Percentiles rank a stretch among this genome's conserved stretches.
Evolutionary conservation across 768 basidiomycete species (phyloP).

Genomic region (Boletellus ananiceps): DNA sequence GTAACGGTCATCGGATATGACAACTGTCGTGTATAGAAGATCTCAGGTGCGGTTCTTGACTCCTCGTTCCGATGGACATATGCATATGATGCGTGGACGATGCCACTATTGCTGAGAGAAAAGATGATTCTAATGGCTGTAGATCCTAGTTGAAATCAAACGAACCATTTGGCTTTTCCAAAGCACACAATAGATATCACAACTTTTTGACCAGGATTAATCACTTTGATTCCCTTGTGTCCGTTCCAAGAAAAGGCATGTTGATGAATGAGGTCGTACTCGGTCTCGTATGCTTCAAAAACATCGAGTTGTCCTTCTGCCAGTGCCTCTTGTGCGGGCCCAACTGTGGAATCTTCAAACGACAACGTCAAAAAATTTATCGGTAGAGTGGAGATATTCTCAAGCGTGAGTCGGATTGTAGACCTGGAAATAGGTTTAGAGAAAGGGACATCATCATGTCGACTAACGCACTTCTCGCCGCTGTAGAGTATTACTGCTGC

Average conservation of each 20-base stretch:
- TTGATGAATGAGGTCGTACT: slow-evolving; percentile 68
- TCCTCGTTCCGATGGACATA: slow-evolving; percentile 46
- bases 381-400: slow-evolving; percentile 80
- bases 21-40: slow-evolving; percentile 84
- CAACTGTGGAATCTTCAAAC: slow-evolving; percentile 88
- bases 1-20: slow-evolving; percentile 88
- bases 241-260: slow-evolving; percentile 78
- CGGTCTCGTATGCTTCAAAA: slow-evolving; percentile 87
- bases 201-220: slow-evolving; percentile 67
- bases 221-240: slow-evolving; percentile 40
- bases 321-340: slow-evolving; percentile 68
- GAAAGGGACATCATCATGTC: neutral
- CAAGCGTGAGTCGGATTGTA: slow-evolving; percentile 77
- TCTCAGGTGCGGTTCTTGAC: slow-evolving; percentile 34
- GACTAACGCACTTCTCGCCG: slow-evolving; percentile 72
- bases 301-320: slow-evolving; percentile 77
- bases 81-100: slow-evolving; percentile 82
- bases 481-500: slow-evolving; percentile 94
- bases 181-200: slow-evolving; percentile 69
- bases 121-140: neutral
- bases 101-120: slow-evolving; percentile 61
- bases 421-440: slow-evolving; percentile 47
- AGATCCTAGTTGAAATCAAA: slow-evolving; percentile 10
- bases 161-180: slow-evolving; percentile 92
- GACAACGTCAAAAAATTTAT: slow-evolving; percentile 82